Conservation (phyloP, 1,139 yeast species). For the Kodamaea suecica region DNA sequence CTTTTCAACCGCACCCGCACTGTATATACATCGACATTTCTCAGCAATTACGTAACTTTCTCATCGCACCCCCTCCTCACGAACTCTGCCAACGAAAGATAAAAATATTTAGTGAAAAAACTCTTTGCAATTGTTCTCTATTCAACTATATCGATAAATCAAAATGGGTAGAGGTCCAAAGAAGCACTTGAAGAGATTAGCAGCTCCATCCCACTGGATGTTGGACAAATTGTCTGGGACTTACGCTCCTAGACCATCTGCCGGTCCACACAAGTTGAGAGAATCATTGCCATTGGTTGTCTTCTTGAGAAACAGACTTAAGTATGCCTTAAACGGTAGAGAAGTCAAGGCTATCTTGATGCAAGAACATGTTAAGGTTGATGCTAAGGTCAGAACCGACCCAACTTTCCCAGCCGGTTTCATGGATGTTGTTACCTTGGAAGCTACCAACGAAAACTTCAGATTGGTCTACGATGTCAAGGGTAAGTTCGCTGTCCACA, state of each 20-base stretch:
- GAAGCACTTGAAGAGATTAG: slow-evolving; percentile 97
- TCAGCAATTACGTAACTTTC: too few species aligned
- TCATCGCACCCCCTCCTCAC: too few species aligned
- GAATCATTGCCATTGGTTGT: slow-evolving; percentile 98
- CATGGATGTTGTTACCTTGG: slow-evolving; percentile 97
- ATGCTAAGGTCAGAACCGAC: slow-evolving; percentile 99
- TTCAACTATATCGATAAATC: slow-evolving; percentile 10
- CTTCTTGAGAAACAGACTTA: slow-evolving; percentile 98
- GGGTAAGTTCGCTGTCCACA: slow-evolving; percentile 99
- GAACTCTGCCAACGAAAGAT: too few species aligned
- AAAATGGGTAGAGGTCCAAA: slow-evolving; percentile 35
- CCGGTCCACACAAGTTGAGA: slow-evolving; percentile 99
- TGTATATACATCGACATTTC: too few species aligned
- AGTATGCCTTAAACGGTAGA: slow-evolving; percentile 99
- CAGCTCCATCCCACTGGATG: slow-evolving; percentile 99
- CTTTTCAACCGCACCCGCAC: too few species aligned
- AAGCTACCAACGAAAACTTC: slow-evolving; percentile 99
- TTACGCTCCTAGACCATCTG: slow-evolving; percentile 99
- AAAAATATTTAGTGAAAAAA: neutral
- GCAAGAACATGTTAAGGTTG: slow-evolving; percentile 99
- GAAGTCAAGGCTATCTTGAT: slow-evolving; percentile 98
- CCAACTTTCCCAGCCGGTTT: slow-evolving; percentile 98
- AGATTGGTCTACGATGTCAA: slow-evolving; percentile 97
- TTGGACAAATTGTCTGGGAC: slow-evolving; percentile 99
- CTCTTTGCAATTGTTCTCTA: neutral